Evolutionary conservation across 2,329 filamentous ascomycete genomes (phyloP), one percentile per base, ranked within the genome.

Genomic region (Apiospora pterosperma): DNA sequence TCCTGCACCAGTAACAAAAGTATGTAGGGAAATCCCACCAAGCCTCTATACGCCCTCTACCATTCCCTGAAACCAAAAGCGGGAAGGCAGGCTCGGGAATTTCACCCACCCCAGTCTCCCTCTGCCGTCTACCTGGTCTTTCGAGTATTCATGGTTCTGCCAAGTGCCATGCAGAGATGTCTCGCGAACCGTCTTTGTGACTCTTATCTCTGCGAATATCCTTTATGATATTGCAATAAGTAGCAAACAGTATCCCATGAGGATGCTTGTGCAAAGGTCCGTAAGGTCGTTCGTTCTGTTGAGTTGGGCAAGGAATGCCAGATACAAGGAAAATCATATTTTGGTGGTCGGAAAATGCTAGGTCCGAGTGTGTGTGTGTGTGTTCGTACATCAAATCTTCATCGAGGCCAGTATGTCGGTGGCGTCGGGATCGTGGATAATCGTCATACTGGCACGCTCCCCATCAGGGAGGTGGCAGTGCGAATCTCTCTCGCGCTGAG

Each of bases 61-160:
- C 34, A 23, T 25, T 36, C 58, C 58, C 58, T 60, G 36, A 60
- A 60, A 60, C 64, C 67, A 25, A 63, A 64, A 61, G 55, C 44
- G 59, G 66, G 65, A 67, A 65, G 66, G 62, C 58, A 66, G 34
- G 63, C 63, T 61, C 52, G 58, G 59, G 23, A 64, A 44, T 65
- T 63, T 64, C 66, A 52, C 28, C 58, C 63, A 52, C 64, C 61
- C 36, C 62, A 34, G 64, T 61, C 64, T 28, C 25, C 48, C 63
- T 68, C 63, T 69, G 67, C 63, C 64, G 63, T 69, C 70, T 69
- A 69, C 68, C 65, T 70, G 68, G 63, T 68, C 63, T 65, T 68
- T 60, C 42, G 55, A 19, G 16, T 36, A 55, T 63, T 34, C 38
- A 64, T 67, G 42, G 64, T 61, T 67, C 68, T 62, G 62, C 58